Conservation (phyloP, 768 basidiomycete species). For the Grammothele lineata region DNA sequence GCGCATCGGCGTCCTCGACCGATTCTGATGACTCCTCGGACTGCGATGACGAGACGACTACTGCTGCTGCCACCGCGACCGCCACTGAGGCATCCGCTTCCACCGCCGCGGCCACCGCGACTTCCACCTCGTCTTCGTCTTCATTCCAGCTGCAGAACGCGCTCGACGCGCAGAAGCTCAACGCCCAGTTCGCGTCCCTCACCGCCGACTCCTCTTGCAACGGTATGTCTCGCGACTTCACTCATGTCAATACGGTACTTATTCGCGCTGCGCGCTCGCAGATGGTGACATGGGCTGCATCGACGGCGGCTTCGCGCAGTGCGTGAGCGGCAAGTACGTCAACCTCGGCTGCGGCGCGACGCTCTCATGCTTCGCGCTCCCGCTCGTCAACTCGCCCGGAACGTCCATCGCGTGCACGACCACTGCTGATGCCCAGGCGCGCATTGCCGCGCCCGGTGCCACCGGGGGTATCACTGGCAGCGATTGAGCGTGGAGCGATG, state of each 20-base stretch:
- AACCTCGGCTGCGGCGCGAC: slow-evolving; percentile 29
- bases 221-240: slow-evolving; percentile 14
- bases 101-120: slow-evolving; percentile 10
- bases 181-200: slow-evolving; percentile 28
- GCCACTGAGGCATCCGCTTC: slow-evolving; percentile 4
- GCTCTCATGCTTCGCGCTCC: slow-evolving; percentile 36
- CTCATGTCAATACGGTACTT: background rate
- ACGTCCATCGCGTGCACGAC: slow-evolving; percentile 38
- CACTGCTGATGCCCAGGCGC: slow-evolving; percentile 28
- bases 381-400: slow-evolving; percentile 38
- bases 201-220: slow-evolving; percentile 23
- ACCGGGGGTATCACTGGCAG: slow-evolving; percentile 26
- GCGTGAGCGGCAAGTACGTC: slow-evolving; percentile 33
- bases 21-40: slow-evolving; percentile 12
- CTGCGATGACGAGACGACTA: no score
- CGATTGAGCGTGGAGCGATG: slow-evolving; percentile 7
- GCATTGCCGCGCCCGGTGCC: slow-evolving; percentile 34
- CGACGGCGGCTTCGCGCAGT: slow-evolving; percentile 36
- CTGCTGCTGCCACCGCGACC: no score
- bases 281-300: slow-evolving; percentile 36
- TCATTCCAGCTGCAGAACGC: slow-evolving; percentile 27
- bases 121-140: slow-evolving; percentile 9
- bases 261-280: slow-evolving; percentile 4
- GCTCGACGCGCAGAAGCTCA: slow-evolving; percentile 29
- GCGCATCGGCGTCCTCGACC: slow-evolving; percentile 1